Evolutionary conservation across 345 rosid genomes (phyloP), one percentile per base, ranked within the genome.

Genomic region (Hibiscus mutabilis): DNA sequence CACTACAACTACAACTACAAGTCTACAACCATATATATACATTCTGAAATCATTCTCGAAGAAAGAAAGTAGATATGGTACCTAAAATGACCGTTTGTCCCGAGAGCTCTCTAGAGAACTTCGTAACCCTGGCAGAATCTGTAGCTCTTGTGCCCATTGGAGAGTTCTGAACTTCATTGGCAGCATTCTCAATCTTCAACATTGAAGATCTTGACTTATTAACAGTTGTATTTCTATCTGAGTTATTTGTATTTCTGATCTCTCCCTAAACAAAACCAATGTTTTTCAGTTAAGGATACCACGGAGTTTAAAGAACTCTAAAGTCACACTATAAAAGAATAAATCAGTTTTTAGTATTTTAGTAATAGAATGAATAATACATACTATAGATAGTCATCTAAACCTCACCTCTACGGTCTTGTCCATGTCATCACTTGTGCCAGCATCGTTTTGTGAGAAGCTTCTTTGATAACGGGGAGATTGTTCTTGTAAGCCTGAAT

Each of bases 111-210:
- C 84, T 90, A 0, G 81, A 89, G 87, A 95, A 90, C 84, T 90
- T 95, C 78, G 77, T 79, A 77, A 95, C 83, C 79, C 99, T 89
- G 25, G 97, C 92, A 24, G 96, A 86, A 78, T 95, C 98, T 1
- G 92, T 86, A 58, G 99, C 88, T 86, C 98, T 83, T 58, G 89
- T 85, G 73, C 94, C 96, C 24, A 89, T 77, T 60, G 81, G 51
- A 3, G 79, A n/a, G 76, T 86, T 92, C 31, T 57, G 16, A 9
- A 73, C 81, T 73, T 90, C 89, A 75, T 79, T 85, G 14, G 84
- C 65, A 55, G 64, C 57, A 72, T 52, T 81, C 65, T 88, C 94
- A 47, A 74, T 47, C 72, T 82, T 82, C 2, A 87, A 85, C 66
- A 51, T 70, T 18, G 90, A 44, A 60, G 84, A 77, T 61, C 86